Conservation (phyloP, 2,329 filamentous ascomycete genomes). For the Sporothrix brunneoviolacea region DNA sequence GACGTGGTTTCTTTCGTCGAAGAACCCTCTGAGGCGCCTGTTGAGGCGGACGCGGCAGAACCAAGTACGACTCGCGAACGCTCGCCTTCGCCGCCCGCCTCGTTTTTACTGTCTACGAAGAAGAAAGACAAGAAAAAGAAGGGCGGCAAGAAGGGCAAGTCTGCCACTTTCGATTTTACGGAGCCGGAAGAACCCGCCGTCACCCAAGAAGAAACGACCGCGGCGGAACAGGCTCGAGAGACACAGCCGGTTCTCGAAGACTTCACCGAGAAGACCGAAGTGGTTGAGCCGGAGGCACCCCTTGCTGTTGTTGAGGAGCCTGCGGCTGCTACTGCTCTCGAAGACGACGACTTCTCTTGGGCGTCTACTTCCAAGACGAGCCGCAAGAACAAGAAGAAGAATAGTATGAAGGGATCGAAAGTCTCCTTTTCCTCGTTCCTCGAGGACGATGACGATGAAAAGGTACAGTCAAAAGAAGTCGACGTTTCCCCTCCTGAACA, state of each 20-base stretch:
- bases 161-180: constrained; percentile 41
- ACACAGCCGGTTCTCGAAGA: background rate
- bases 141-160: constrained; percentile 35
- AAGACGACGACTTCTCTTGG: constrained; percentile 27
- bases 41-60: background rate
- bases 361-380: constrained; percentile 1
- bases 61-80: background rate
- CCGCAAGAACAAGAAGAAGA: background rate
- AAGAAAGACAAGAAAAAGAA: constrained; percentile 31
- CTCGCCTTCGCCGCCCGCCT: background rate
- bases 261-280: background rate
- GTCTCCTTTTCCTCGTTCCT: background rate
- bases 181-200: constrained; percentile 27
- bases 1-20: background rate
- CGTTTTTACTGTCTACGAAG: constrained; percentile 19
- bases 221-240: background rate
- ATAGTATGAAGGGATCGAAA: constrained; percentile 10
- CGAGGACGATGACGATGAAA: background rate
- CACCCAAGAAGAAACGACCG: constrained; percentile 17
- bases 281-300: background rate
- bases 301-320: background rate
- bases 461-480: background rate
- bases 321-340: background rate
- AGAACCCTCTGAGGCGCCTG: background rate
- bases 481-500: too few species aligned